Evolutionary conservation across 1,284 basidiomycete genomes (phyloP), one percentile per base, ranked within the genome.

Genomic region (Meira miltonrushii): DNA sequence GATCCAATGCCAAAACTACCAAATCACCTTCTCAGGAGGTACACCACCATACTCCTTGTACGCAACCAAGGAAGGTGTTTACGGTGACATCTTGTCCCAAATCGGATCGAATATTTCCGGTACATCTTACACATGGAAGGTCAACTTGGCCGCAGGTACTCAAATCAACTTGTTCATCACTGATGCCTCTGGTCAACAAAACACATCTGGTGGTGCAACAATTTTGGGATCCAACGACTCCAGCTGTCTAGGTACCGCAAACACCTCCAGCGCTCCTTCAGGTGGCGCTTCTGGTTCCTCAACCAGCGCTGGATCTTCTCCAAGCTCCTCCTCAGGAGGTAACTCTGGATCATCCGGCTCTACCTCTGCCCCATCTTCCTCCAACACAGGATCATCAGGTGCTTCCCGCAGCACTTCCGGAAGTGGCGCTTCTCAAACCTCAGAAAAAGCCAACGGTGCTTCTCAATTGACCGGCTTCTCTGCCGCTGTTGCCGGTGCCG

Each of bases 1-100:
- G 49, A 55, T 59, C 44, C 60, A 69, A 61, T 73, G 71, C 59
- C 65, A 65, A 60, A 65, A 67, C 49, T 55, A 62, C 39, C 54
- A 55, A 2, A 51, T 73, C 48, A 54, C 50, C 46, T 73, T 67
- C 67, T n/a, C 44, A 11, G 60, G 60, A 37, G 64, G 63, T 37
- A 8, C 50, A 28, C 47, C 55, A 10, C 65, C 65, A 17, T 67
- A 58, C 65, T 55, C 12, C 60, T 59, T 61, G 13, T 37, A 25
- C 15, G 56, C 60, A 58, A 62, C 65, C 17, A 13, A 33, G 28
- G 21, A 39, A 11, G 63, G 65, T 17, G 28, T 57, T 41, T 19
- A 37, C 2, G 9, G 38, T 12, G 39, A 40, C n/a, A 37, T 54
- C 23, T 11, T 46, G 15, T 17, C 9, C 15, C n/a, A 46, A 33